Base-by-base conservation (phyloP, 176 grass and related monocot genomes). In the Aegilops speltoides region DNA sequence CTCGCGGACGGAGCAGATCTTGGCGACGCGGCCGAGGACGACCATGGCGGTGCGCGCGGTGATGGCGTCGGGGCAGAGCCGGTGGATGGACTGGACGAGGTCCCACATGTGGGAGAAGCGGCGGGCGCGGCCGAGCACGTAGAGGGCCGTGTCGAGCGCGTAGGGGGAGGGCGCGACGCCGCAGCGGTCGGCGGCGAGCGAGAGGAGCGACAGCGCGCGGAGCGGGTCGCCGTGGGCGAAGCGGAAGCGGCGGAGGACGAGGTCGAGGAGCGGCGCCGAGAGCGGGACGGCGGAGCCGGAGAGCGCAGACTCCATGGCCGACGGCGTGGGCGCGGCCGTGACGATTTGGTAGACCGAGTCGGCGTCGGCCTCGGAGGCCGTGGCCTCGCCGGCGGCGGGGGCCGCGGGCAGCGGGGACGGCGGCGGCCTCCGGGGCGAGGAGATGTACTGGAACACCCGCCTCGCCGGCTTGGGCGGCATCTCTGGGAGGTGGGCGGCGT, bases 141-240 rank as follows among this genome's bases (percentile, higher is more conserved):
- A 95, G 41, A 98, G 91, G 74, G 92, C 91, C 69, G 96, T 95
- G 83, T 98, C 96, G 4, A 95, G 91, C 50, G 90, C 84, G 74
- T 88, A 91, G 40, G 86, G 70, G 56, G 93, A 94, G 56, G 91
- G 96, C 78, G 24, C 76, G 82, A 95, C 90, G 43, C 93, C 91
- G 61, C 66, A 81, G 64, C 82, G 88, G 78, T 89, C 76, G 26
- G 12, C 73, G 64, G 89, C 64, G 64, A 92, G 83, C 48, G 89
- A 68, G 86, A 98, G 89, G 79, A 98, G 91, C 14, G 91, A 92
- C 24, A 95, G 91, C 37, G 96, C 90, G 82, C 87, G 88, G 45
- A 95, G 54, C 64, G 91, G 89, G 79, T 95, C 93, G 34, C 91
- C 91, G 86, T 95, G 96, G 38, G 89, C 83, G 89, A 98, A 98